phyloP scores from a whole-genome alignment of 2,329 filamentous ascomycete genomes.

The Botrytis cinerea region DNA sequence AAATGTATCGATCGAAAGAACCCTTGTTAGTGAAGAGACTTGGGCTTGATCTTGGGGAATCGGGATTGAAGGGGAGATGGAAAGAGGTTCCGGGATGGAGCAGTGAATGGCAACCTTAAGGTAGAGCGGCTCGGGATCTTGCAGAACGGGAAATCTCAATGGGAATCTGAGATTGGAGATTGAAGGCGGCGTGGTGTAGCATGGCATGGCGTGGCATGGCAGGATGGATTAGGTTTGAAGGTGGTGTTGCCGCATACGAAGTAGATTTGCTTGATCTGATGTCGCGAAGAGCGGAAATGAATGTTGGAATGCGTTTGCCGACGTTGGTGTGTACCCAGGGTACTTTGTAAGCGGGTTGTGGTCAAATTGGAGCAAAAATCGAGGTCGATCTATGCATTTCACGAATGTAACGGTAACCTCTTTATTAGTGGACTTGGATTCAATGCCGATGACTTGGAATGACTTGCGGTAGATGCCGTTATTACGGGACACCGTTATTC shows the following conservation, averaged over 20 bases:
- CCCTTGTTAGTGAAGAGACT: background rate
- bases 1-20: background rate
- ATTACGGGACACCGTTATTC: background rate
- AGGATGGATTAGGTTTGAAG: background rate
- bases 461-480: slow-evolving; percentile 1
- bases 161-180: background rate
- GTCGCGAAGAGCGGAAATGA: background rate
- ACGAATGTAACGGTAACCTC: background rate
- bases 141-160: background rate
- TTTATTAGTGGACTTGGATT: background rate
- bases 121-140: background rate
- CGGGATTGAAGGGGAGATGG: background rate
- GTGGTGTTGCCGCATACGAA: background rate
- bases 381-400: too few species aligned
- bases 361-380: too few species aligned
- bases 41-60: background rate
- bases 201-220: background rate
- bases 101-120: background rate
- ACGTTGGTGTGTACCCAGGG: too few species aligned
- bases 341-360: too few species aligned
- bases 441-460: background rate
- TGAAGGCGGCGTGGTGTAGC: background rate
- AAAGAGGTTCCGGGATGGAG: background rate
- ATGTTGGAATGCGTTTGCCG: background rate
- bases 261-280: background rate